Evolutionary conservation across 495 filamentous ascomycete genomes (phyloP), one percentile per base, ranked within the genome.

Genomic region (Aspergillus leporis): DNA sequence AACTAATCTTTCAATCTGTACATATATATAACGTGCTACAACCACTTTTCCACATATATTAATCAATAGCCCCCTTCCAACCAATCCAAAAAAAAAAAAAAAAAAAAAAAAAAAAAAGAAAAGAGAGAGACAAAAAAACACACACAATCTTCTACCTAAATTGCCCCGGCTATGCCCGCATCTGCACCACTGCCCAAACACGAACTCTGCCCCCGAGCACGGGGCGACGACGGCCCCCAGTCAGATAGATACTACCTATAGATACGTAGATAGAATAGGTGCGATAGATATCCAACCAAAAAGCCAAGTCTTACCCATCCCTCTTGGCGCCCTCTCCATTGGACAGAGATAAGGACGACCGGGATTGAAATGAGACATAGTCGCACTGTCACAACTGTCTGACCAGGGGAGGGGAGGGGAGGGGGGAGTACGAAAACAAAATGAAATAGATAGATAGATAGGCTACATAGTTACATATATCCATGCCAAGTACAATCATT

Each of bases 311-410:
- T 40, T 3, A 40, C 36, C 36, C 12, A 13, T 40, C 16, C 16
- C 36, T 12, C 9, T n/a, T 10, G 22, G 12, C 0, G 1, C 13
- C 4, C 38, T n/a, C 30, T 48, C 58, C n/a, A 65, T 65, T 65
- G 62, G 62, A 51, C 57, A 54, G 59, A 65, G 62, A 65, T 65
- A 65, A 65, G 58, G 25, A 19, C 21, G 23, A 34, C 19, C 19
- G 30, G 34, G 34, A 8, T 5, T 10, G 34, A 28, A 28, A 41
- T 41, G 38, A n/a, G 38, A n/a, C 38, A 41, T 41, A 14, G 38
- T 41, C 38, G n/a, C 38, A 41, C 38, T 41, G 12, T 18, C 12
- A 41, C 38, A 16, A 14, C 13, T 5, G 10, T 16, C 9, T 16
- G 16, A 16, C 12, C 59, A 34, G 51, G 31, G 32, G 40, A 56